Evolutionary conservation across 495 filamentous ascomycete species (phyloP).

Genomic region (Physcia stellaris): DNA sequence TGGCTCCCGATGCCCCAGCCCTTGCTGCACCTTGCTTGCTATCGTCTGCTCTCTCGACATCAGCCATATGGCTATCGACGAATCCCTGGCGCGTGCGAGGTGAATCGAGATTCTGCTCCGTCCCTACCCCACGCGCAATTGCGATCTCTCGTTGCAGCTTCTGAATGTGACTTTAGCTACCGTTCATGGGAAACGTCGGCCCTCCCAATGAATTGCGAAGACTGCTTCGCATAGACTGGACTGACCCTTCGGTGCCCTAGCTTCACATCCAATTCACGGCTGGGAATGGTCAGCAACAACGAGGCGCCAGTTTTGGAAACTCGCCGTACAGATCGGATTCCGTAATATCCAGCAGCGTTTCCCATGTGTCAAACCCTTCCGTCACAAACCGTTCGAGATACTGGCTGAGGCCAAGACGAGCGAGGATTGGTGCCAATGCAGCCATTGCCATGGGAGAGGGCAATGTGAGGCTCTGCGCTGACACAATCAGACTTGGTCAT

Average conservation of each 20-base stretch:
- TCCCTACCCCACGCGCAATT: slow-evolving; percentile 38
- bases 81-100: slow-evolving; percentile 24
- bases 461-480: too few species aligned
- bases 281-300: slow-evolving; percentile 15
- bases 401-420: slow-evolving; percentile 59
- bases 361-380: slow-evolving; percentile 77
- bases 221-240: background rate
- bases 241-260: slow-evolving; percentile 65
- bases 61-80: slow-evolving; percentile 3
- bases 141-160: slow-evolving; percentile 37
- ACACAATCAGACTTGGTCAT: too few species aligned
- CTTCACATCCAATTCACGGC: slow-evolving; percentile 56
- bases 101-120: slow-evolving; percentile 26
- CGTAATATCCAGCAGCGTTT: slow-evolving; percentile 65
- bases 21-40: slow-evolving; percentile 15
- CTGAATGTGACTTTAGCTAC: slow-evolving; percentile 6
- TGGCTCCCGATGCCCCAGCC: slow-evolving; percentile 21
- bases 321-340: slow-evolving; percentile 56
- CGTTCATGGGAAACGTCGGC: too few species aligned
- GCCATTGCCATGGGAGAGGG: too few species aligned
- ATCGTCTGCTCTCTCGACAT: slow-evolving; percentile 8
- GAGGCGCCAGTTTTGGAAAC: background rate
- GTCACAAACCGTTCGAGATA: slow-evolving; percentile 57
- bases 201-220: too few species aligned
- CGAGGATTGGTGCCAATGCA: slow-evolving; percentile 45